These are phyloP conservation scores for Bryoerythrophyllum caledonicum DNA, from an alignment of 225 moss, liverwort and hornwort genomes.

Conservation along the genomic window DNA sequence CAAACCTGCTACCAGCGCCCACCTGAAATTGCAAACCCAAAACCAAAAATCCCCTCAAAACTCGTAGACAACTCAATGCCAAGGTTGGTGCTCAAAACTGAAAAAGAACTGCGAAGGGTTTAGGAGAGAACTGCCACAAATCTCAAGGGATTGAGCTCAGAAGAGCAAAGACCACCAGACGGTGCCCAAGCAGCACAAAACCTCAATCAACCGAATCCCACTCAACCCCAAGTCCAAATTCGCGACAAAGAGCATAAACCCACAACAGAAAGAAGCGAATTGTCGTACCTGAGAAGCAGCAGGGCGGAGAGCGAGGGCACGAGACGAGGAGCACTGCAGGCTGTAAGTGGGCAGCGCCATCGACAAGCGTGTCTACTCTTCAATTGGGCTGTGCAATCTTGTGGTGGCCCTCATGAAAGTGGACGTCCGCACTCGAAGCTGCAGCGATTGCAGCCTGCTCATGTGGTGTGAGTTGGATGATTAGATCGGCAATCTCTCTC, in stretches of 20 bases:
- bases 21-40: slow-evolving; percentile 30
- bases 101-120: too few species aligned
- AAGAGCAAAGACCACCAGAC: neutral
- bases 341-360: slow-evolving; percentile 40
- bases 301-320: slow-evolving; percentile 1
- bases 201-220: neutral
- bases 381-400: neutral
- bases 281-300: neutral
- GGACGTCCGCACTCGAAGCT: too few species aligned
- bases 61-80: too few species aligned
- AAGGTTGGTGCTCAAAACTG: too few species aligned
- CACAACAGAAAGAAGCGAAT: neutral
- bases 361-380: neutral
- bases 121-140: neutral
- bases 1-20: slow-evolving; percentile 31
- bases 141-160: neutral
- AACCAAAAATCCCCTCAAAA: neutral
- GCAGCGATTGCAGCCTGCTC: too few species aligned
- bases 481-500: too few species aligned
- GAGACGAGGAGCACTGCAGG: slow-evolving; percentile 26
- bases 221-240: too few species aligned
- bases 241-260: too few species aligned
- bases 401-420: neutral
- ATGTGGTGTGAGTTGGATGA: too few species aligned
- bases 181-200: neutral